Percentiles rank a stretch among this genome's conserved stretches.
phyloP scores from a whole-genome alignment of 192 early-diverging fungal genomes.

The Gamsiella multidivaricata region DNA sequence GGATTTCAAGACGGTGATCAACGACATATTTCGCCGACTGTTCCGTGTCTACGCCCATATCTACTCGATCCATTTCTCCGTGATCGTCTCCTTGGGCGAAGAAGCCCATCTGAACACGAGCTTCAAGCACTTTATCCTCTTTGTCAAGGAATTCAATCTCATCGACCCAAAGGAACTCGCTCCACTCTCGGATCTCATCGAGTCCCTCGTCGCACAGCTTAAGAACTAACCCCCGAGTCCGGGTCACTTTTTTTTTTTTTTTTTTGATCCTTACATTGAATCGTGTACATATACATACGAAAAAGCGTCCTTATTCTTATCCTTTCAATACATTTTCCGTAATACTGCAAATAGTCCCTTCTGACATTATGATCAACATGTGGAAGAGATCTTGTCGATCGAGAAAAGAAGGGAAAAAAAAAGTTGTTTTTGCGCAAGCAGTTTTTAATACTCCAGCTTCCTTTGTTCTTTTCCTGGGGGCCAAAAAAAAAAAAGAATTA shows the following conservation, averaged over 20 bases:
- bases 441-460: background rate
- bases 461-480: background rate
- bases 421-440: background rate
- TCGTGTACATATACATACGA: no score
- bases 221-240: conserved; percentile 27
- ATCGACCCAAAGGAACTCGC: conserved; percentile 87
- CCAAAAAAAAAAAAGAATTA: background rate
- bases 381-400: no score
- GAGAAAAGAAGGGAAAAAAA: background rate
- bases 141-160: conserved; percentile 88
- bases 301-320: no score
- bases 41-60: conserved; percentile 96
- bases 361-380: no score
- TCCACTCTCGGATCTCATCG: conserved; percentile 81
- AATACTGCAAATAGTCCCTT: no score
- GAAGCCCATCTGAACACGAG: conserved; percentile 93
- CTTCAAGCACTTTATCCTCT: conserved; percentile 94
- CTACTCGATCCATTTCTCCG: conserved; percentile 86
- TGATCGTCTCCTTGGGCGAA: conserved; percentile 79
- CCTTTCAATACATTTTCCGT: no score
- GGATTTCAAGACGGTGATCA: conserved; percentile 73
- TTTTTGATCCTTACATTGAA: background rate
- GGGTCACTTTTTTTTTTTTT: conserved; percentile 1
- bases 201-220: conserved; percentile 24
- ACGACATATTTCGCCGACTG: conserved; percentile 86